Base-by-base conservation (phyloP, 2,329 filamentous ascomycete genomes). In the Phoma herbarum region DNA sequence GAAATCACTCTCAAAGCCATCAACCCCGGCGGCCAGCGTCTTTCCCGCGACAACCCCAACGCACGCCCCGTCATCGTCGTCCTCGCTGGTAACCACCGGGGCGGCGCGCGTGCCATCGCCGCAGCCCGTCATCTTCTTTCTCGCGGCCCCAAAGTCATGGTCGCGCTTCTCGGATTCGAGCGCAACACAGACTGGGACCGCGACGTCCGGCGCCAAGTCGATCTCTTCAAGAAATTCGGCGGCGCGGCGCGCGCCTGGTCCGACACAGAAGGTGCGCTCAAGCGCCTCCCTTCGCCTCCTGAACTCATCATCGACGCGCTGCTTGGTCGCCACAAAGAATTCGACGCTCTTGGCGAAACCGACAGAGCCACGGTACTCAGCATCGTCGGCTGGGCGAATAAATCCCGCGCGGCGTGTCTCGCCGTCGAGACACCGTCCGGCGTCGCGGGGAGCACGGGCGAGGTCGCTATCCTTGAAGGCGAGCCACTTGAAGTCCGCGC, bases 71-170 rank as follows among this genome's bases (percentile, higher is more conserved):
- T 86, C 7, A 82, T 89, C 48, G 87, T 96, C 22, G 86, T 98
- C 7, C 83, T 98, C n/a, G 93, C 92, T 0, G 94, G 95, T n/a
- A 98, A 97, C 76, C 94, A 97, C 77, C 92, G 92, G 65, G 93
- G 90, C 0, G 93, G 94, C 37, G 89, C 91, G 35, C 86, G 94
- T 58, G 92, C 93, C 3, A 84, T 98, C 52, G 91, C 92, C 14
- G 93, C 93, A 4, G 93, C 90, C 26, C 87, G 95, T 4, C 93
- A 98, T 75, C 84, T 98, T 9, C 88, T 91, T 50, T 94, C 93
- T 72, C 91, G 93, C 63, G 90, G 91, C 20, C 82, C 92, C 53
- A 89, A 92, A 55, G 88, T 96, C 35, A 86, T 96, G 44, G 84
- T 97, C 7, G 95, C 92, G 60, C 84, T 98, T 8, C 87, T 96